phyloP scores from a whole-genome alignment of 805 yeast genomes.

The Candida endomychidarum region DNA sequence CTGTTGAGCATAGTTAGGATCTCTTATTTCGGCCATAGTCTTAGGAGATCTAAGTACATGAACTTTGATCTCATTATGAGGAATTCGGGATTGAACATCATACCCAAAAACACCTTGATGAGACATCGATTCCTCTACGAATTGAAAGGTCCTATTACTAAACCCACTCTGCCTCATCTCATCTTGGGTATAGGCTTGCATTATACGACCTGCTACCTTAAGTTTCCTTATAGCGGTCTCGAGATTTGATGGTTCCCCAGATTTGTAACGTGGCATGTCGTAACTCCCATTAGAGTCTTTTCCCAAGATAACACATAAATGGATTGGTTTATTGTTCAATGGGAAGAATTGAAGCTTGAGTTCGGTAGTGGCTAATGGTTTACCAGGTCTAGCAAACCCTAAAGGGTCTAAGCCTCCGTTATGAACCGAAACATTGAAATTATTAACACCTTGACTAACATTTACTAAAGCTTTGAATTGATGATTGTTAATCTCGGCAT shows the following conservation, averaged over 20 bases:
- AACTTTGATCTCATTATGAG: slow-evolving; percentile 65
- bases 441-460: slow-evolving; percentile 45
- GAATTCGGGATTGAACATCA: slow-evolving; percentile 49
- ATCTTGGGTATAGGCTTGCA: slow-evolving; percentile 90
- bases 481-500: slow-evolving; percentile 66
- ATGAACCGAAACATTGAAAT: neutral
- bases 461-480: slow-evolving; percentile 76
- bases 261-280: slow-evolving; percentile 60
- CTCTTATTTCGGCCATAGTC: slow-evolving; percentile 69
- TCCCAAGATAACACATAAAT: slow-evolving; percentile 74
- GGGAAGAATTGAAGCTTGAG: slow-evolving; percentile 42
- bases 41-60: slow-evolving; percentile 70
- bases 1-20: slow-evolving; percentile 85
- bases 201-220: slow-evolving; percentile 78
- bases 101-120: slow-evolving; percentile 35
- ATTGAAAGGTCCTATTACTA: slow-evolving; percentile 75
- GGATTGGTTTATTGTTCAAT: slow-evolving; percentile 72
- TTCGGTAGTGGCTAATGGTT: slow-evolving; percentile 9
- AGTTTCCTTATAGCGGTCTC: slow-evolving; percentile 72
- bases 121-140: slow-evolving; percentile 53
- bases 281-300: slow-evolving; percentile 68
- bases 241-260: slow-evolving; percentile 63
- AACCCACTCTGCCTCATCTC: slow-evolving; percentile 80
- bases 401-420: slow-evolving; percentile 1
- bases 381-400: neutral